Percentiles rank a stretch among this genome's conserved stretches.
Conservation (phyloP, 176 grass and related monocot species). For the Bolboschoenus planiculmis region DNA sequence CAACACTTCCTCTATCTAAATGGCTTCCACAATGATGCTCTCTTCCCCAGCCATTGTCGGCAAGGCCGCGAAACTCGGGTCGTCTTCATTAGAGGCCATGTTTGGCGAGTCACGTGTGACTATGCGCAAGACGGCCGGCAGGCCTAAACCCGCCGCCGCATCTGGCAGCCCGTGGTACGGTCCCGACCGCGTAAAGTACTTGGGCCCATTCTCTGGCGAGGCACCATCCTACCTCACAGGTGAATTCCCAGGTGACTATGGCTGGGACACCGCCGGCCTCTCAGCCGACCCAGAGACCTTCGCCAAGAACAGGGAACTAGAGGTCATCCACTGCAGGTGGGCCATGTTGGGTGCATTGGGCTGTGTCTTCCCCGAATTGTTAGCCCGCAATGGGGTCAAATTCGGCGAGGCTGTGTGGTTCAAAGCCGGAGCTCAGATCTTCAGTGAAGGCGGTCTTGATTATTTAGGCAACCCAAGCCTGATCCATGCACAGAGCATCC, state of each 20-base stretch:
- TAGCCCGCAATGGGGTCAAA: constrained; percentile 53
- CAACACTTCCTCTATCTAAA: constrained; percentile 18
- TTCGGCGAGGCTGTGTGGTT: constrained; percentile 88
- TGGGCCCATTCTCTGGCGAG: constrained; percentile 40
- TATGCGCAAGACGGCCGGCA: constrained; percentile 41
- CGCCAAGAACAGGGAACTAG: constrained; percentile 66
- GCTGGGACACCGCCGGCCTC: constrained; percentile 45
- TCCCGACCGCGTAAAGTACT: constrained; percentile 40
- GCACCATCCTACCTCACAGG: constrained; percentile 45
- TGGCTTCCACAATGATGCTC: constrained; percentile 45
- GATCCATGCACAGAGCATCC: constrained; percentile 55
- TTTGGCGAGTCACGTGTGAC: constrained; percentile 48
- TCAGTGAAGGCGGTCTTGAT: constrained; percentile 60
- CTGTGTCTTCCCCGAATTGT: constrained; percentile 70
- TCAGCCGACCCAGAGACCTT: constrained; percentile 62
- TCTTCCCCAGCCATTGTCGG: constrained; percentile 31
- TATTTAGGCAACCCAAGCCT: constrained; percentile 63
- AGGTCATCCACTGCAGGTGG: constrained; percentile 62
- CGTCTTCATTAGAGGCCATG: constrained; percentile 2
- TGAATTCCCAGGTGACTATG: constrained; percentile 59
- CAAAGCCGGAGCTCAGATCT: constrained; percentile 68
- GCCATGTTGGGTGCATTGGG: constrained; percentile 67
- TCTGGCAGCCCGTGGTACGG: constrained; percentile 54
- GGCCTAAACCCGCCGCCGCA: constrained; percentile 6
- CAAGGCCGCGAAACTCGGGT: constrained; percentile 13